phyloP scores from a whole-genome alignment of 441 rosid species.

The Raphanus hybrid region DNA sequence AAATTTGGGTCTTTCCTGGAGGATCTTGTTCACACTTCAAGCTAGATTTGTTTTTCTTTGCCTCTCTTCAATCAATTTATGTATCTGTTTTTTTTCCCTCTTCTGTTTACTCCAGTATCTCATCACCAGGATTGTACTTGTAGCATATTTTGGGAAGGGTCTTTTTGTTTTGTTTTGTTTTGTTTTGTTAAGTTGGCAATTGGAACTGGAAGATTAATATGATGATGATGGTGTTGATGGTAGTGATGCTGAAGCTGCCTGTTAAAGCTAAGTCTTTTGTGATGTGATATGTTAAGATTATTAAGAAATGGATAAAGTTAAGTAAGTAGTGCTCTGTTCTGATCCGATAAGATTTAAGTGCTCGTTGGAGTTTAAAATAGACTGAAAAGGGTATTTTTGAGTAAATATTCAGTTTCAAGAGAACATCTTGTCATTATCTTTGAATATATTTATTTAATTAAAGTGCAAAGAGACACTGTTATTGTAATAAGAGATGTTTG shows the following conservation, averaged over 20 bases:
- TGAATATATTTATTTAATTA: slow-evolving; percentile 25
- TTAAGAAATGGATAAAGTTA: slow-evolving; percentile 19
- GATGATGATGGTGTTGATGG: slow-evolving; percentile 16
- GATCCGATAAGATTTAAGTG: slow-evolving; percentile 36
- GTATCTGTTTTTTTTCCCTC: not conserved
- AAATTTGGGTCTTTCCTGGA: not conserved
- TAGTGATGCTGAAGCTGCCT: slow-evolving; percentile 25
- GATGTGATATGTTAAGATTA: slow-evolving; percentile 25
- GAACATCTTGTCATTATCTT: slow-evolving; percentile 21
- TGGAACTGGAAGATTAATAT: slow-evolving; percentile 13
- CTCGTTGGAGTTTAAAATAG: slow-evolving; percentile 17
- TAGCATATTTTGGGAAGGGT: slow-evolving; percentile 26
- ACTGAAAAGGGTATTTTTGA: not conserved
- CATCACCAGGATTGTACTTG: slow-evolving; percentile 24
- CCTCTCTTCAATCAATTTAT: slow-evolving; percentile 24
- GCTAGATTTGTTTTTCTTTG: slow-evolving; percentile 19
- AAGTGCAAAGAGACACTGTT: slow-evolving; percentile 25
- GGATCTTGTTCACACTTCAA: slow-evolving; percentile 31
- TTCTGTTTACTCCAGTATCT: slow-evolving; percentile 1
- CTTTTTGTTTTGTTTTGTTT: slow-evolving; percentile 4
- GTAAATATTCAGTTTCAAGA: slow-evolving; percentile 30
- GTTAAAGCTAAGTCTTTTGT: slow-evolving; percentile 24
- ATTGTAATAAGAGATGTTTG: slow-evolving; percentile 38
- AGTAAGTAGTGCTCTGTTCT: slow-evolving; percentile 24
- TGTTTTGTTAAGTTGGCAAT: slow-evolving; percentile 16